phyloP scores from a whole-genome alignment of 805 yeast genomes.

The Ascoidea tarda region DNA sequence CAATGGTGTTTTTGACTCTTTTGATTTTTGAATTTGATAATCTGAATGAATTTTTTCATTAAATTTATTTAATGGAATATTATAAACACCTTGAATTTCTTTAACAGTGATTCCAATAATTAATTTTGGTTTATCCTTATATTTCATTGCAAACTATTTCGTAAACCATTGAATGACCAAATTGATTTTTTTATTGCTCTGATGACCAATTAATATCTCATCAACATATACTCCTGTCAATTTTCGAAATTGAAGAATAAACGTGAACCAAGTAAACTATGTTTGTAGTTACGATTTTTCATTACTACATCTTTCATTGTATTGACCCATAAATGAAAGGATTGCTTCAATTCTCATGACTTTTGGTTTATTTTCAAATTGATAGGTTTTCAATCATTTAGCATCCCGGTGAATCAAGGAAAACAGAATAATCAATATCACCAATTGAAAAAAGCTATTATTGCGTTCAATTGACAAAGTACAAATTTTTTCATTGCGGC shows the following conservation, averaged over 20 bases:
- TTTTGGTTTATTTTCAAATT: constrained; percentile 2
- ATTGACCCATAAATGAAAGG: constrained; percentile 1
- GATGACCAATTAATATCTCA: too few relatives aligned
- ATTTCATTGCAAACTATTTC: too few relatives aligned
- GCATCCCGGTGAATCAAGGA: background rate
- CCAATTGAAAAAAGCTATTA: constrained; percentile 1
- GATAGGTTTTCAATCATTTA: background rate
- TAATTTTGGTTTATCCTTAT: too few relatives aligned
- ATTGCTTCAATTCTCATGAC: constrained; percentile 4
- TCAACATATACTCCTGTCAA: too few relatives aligned
- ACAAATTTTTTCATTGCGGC: too few relatives aligned
- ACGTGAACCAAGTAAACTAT: background rate
- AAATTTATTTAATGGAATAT: background rate
- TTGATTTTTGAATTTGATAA: too few relatives aligned
- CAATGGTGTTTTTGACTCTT: background rate
- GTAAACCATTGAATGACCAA: too few relatives aligned
- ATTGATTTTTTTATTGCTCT: too few relatives aligned
- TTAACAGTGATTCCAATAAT: too few relatives aligned
- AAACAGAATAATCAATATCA: background rate
- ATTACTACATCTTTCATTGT: background rate
- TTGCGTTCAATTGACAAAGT: constrained; percentile 6
- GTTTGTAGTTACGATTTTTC: background rate
- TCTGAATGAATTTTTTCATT: background rate
- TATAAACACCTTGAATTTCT: background rate
- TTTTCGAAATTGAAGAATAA: background rate